Evolutionary conservation across 352 stramenopile species (phyloP).

Genomic region (Phytophthora rubi): DNA sequence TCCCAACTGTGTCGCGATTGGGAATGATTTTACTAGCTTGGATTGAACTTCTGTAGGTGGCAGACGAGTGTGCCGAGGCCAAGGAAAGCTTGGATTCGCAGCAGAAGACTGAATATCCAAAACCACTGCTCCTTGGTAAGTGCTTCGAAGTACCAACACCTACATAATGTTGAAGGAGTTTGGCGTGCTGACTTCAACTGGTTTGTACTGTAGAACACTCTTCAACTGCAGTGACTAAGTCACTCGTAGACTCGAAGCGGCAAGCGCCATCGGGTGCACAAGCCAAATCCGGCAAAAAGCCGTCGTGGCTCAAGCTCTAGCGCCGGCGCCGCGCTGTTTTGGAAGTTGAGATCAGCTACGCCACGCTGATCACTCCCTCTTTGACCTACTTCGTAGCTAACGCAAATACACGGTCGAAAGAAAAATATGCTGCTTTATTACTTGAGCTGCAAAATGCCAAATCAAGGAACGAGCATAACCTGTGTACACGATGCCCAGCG

Average conservation of each 20-base stretch:
- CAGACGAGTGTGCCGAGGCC: constrained; percentile 42
- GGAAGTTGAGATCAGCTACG: background rate
- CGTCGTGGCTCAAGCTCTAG: constrained; percentile 80
- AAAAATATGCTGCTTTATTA: constrained; percentile 28
- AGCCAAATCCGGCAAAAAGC: constrained; percentile 64
- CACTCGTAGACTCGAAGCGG: constrained; percentile 40
- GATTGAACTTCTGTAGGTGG: constrained; percentile 31
- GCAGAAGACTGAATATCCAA: constrained; percentile 49
- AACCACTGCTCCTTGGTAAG: constrained; percentile 54
- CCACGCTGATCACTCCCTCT: background rate
- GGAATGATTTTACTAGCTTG: constrained; percentile 7
- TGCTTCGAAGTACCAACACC: background rate
- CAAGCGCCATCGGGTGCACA: constrained; percentile 27
- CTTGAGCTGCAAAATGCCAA: constrained; percentile 11
- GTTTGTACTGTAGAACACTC: constrained; percentile 39
- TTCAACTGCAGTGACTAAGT: constrained; percentile 18
- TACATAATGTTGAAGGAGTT: background rate
- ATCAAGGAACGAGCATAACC: constrained; percentile 15
- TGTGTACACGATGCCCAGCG: constrained; percentile 19
- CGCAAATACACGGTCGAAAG: background rate
- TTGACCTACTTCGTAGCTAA: background rate
- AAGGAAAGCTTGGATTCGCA: constrained; percentile 43
- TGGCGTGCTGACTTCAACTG: constrained; percentile 14
- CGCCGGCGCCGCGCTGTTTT: no score
- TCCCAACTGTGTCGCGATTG: background rate